A percentile compares a stretch with the other conserved stretches of the same genome.
Conservation (phyloP, 306 rosid species). For the Alnus rubra region DNA sequence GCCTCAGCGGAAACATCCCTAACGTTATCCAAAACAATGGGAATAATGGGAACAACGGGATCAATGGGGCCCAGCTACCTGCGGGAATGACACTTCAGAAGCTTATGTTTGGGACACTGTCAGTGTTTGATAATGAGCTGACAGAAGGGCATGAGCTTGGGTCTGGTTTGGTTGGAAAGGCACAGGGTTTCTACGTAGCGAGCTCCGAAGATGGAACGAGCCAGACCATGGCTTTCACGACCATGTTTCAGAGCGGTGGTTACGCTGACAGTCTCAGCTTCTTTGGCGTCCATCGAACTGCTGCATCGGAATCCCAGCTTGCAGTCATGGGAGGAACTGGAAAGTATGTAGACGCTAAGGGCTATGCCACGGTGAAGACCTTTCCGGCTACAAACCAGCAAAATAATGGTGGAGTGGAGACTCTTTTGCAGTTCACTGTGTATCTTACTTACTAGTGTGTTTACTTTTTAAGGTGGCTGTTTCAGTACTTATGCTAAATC, state of each 20-base stretch:
- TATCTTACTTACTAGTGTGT: conserved; percentile 47
- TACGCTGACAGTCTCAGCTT: conserved; percentile 69
- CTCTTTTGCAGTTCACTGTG: conserved; percentile 58
- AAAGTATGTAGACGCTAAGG: conserved; percentile 67
- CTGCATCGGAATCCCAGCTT: conserved; percentile 68
- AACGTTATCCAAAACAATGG: conserved; percentile 55
- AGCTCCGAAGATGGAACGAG: conserved; percentile 71
- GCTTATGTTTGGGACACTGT: conserved; percentile 78
- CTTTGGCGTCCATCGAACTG: conserved; percentile 69
- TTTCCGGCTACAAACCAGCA: conserved; percentile 49
- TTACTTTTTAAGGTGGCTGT: neutral
- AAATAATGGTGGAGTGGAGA: conserved; percentile 57
- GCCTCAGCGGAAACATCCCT: conserved; percentile 58
- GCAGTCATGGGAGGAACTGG: conserved; percentile 90
- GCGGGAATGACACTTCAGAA: conserved; percentile 59
- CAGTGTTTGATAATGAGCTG: conserved; percentile 74
- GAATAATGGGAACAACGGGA: conserved; percentile 31
- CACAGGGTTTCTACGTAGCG: conserved; percentile 80
- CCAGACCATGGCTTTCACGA: conserved; percentile 76
- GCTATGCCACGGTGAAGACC: conserved; percentile 60
- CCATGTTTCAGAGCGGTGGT: conserved; percentile 65
- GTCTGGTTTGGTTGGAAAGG: conserved; percentile 74
- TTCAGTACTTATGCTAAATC: neutral
- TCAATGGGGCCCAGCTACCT: conserved; percentile 54
- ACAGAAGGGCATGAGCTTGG: conserved; percentile 78